phyloP scores from a whole-genome alignment of 2,329 filamentous ascomycete species.

The Dothidotthia symphoricarpi region DNA sequence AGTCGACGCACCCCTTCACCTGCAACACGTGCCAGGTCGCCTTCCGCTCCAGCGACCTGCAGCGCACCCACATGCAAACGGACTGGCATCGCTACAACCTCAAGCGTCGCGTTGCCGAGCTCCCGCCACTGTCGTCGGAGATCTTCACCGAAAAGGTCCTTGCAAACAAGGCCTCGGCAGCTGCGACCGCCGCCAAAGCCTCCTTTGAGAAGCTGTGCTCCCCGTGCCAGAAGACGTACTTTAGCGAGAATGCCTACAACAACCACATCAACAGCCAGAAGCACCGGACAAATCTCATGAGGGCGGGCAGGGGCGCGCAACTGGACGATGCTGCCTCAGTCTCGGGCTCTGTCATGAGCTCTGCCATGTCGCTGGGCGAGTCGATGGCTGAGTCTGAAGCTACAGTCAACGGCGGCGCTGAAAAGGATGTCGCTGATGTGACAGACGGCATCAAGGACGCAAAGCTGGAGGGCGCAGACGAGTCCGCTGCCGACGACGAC shows the following conservation, averaged over 20 bases:
- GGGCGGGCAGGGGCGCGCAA: conserved; percentile 37
- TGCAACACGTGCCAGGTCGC: conserved; percentile 98
- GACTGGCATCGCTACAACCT: conserved; percentile 99
- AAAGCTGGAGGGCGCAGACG: conserved; percentile 39
- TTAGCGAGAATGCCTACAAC: conserved; percentile 90
- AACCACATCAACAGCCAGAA: conserved; percentile 92
- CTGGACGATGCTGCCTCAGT: conserved; percentile 65
- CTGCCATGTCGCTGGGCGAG: conserved; percentile 86
- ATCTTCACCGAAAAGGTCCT: conserved; percentile 94
- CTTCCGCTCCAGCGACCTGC: conserved; percentile 88
- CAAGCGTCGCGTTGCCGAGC: conserved; percentile 85
- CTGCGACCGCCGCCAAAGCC: conserved; percentile 81
- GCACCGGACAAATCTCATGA: conserved; percentile 69
- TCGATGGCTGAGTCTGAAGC: conserved; percentile 59
- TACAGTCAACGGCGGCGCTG: conserved; percentile 63
- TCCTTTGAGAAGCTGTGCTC: conserved; percentile 82
- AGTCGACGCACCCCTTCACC: conserved; percentile 74
- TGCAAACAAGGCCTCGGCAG: conserved; percentile 80
- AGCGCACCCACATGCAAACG: conserved; percentile 94
- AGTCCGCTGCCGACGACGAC: conserved; percentile 46
- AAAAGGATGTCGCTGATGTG: conserved; percentile 74
- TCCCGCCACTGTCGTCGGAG: conserved; percentile 88
- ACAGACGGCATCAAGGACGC: conserved; percentile 74
- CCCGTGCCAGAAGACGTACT: conserved; percentile 87
- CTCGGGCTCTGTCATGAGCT: conserved; percentile 72